phyloP scores from a whole-genome alignment of 2,329 filamentous ascomycete genomes.

The Tolypocladium album region DNA sequence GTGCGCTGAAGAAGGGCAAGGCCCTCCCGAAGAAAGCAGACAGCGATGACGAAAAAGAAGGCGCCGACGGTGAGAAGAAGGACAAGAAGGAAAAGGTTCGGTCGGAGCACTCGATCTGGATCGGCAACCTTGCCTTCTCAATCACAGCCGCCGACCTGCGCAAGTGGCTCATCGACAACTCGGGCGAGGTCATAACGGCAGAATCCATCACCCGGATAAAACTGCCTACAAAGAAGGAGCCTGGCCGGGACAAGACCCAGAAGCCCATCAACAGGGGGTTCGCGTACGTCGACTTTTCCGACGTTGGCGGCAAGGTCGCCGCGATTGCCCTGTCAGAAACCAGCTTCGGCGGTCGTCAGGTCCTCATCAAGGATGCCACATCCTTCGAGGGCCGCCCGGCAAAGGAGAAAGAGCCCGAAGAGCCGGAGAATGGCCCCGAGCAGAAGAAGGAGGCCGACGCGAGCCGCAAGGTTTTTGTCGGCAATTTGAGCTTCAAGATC shows the following conservation, averaged over 20 bases:
- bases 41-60: slow-evolving; percentile 23
- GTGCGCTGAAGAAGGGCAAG: slow-evolving; percentile 79
- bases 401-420: slow-evolving; percentile 37
- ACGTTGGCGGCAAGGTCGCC: slow-evolving; percentile 57
- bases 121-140: slow-evolving; percentile 87
- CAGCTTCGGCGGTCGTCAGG: slow-evolving; percentile 61
- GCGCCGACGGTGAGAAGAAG: slow-evolving; percentile 24
- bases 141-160: slow-evolving; percentile 64
- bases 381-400: slow-evolving; percentile 84
- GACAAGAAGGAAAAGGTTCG: slow-evolving; percentile 41
- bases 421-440: slow-evolving; percentile 17
- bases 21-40: slow-evolving; percentile 32
- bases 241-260: slow-evolving; percentile 19
- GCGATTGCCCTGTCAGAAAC: slow-evolving; percentile 82
- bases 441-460: slow-evolving; percentile 40
- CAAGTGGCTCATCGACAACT: slow-evolving; percentile 67
- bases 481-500: slow-evolving; percentile 74
- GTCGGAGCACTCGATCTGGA: slow-evolving; percentile 83
- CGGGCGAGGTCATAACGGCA: slow-evolving; percentile 52
- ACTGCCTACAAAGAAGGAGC: slow-evolving; percentile 55
- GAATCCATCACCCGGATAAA: slow-evolving; percentile 76
- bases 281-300: slow-evolving; percentile 87
- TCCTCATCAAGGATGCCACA: slow-evolving; percentile 88
- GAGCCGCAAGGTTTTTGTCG: slow-evolving; percentile 81
- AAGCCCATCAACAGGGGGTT: slow-evolving; percentile 72